A percentile compares a stretch with the other conserved stretches of the same genome.
These are phyloP conservation scores for Solanum aculeatissimum DNA, from an alignment of 305 asterid species.

Conservation along the genomic window DNA sequence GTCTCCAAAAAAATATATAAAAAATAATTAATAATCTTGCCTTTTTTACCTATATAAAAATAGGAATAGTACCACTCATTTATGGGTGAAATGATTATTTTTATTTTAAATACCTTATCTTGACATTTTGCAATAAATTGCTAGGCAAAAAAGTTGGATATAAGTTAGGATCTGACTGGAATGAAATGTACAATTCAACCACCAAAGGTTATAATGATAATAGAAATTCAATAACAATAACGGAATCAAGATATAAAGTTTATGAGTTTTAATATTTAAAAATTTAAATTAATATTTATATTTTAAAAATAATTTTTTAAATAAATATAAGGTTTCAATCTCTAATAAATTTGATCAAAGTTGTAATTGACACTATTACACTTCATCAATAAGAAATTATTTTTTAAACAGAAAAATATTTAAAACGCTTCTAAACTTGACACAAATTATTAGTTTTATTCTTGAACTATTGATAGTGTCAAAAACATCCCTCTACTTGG, in stretches of 20 bases:
- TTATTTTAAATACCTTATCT: neutral
- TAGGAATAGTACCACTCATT: neutral
- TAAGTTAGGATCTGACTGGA: neutral
- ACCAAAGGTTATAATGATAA: neutral
- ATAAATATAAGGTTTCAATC: no score
- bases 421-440: neutral
- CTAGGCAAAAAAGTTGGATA: neutral
- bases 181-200: neutral
- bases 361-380: no score
- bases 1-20: neutral
- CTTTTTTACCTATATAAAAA: neutral
- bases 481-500: no score
- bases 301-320: no score
- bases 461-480: neutral
- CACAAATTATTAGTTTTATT: neutral
- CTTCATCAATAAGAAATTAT: no score
- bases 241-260: no score
- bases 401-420: no score
- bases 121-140: neutral
- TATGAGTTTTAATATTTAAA: no score
- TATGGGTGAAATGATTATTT: neutral
- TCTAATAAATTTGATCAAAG: no score
- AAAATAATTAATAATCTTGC: neutral
- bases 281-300: no score
- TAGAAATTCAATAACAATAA: no score